phyloP scores from a whole-genome alignment of 2,329 filamentous ascomycete genomes.

The Neonectria hederae region DNA sequence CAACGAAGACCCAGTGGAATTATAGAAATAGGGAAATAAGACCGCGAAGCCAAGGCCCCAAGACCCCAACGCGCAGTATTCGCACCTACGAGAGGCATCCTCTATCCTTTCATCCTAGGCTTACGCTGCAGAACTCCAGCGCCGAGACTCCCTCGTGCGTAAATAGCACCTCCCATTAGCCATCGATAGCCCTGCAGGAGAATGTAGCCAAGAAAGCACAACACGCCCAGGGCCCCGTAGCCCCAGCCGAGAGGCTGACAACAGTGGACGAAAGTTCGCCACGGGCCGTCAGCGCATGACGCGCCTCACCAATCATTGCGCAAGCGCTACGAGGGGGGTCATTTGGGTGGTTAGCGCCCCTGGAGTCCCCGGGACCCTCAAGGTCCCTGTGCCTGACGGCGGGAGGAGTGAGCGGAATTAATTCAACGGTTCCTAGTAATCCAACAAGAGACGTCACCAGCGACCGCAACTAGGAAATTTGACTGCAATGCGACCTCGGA shows the following conservation, averaged over 20 bases:
- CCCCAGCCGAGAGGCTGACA: neutral
- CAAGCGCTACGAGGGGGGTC: conserved; percentile 5
- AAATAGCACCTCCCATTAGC: neutral
- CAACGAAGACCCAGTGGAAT: conserved; percentile 4
- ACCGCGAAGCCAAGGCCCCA: conserved; percentile 5
- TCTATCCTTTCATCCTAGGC: neutral
- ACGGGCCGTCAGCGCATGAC: conserved; percentile 20
- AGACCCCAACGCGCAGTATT: neutral
- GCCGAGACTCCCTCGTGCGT: neutral
- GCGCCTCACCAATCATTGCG: conserved; percentile 20
- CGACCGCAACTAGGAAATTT: neutral
- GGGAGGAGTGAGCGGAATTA: neutral
- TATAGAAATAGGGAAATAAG: conserved; percentile 13
- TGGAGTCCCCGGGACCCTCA: conserved; percentile 3
- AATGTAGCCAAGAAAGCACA: neutral
- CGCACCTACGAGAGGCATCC: neutral
- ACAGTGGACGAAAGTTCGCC: conserved; percentile 16
- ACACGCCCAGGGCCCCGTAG: neutral
- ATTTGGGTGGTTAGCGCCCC: neutral
- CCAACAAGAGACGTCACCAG: neutral
- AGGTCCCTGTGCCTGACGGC: conserved; percentile 18
- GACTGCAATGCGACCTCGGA: neutral
- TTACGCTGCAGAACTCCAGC: neutral
- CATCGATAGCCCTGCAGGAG: conserved; percentile 4
- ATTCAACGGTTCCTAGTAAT: neutral